A percentile compares a stretch with the other conserved stretches of the same genome.
These are phyloP conservation scores for Apiosordaria backusii DNA, from an alignment of 495 filamentous ascomycete genomes.

Conservation along the genomic window DNA sequence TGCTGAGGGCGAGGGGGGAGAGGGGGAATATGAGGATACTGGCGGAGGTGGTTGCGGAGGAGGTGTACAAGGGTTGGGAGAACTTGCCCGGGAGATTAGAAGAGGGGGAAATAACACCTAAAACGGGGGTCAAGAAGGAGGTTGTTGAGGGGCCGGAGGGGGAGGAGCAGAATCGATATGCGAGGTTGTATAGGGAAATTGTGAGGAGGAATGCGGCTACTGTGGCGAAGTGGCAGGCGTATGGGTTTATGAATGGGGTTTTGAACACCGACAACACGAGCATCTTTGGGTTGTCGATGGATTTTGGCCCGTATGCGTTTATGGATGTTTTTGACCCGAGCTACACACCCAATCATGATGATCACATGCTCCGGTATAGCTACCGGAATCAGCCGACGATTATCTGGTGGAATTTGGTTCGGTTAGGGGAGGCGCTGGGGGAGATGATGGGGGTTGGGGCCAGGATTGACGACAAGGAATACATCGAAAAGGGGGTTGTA, in stretches of 20 bases:
- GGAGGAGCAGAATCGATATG: slow-evolving; percentile 77
- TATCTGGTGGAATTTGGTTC: slow-evolving; percentile 98
- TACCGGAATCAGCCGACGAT: slow-evolving; percentile 94
- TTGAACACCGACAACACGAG: slow-evolving; percentile 95
- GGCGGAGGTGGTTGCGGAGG: slow-evolving; percentile 76
- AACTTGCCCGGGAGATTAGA: slow-evolving; percentile 60
- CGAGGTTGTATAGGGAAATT: slow-evolving; percentile 83
- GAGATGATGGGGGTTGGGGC: slow-evolving; percentile 77
- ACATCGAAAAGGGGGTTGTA: slow-evolving; percentile 64
- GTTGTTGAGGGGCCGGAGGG: slow-evolving; percentile 60
- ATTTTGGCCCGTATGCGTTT: slow-evolving; percentile 95
- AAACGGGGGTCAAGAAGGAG: slow-evolving; percentile 51
- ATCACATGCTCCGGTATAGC: slow-evolving; percentile 77
- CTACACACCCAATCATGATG: slow-evolving; percentile 97
- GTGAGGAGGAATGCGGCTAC: slow-evolving; percentile 80
- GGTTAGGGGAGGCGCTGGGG: slow-evolving; percentile 84
- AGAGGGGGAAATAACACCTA: slow-evolving; percentile 39
- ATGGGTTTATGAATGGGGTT: slow-evolving; percentile 97
- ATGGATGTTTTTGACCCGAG: slow-evolving; percentile 91
- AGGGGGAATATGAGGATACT: slow-evolving; percentile 66
- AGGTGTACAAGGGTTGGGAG: slow-evolving; percentile 83
- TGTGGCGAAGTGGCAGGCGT: slow-evolving; percentile 92
- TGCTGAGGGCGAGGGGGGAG: slow-evolving; percentile 77
- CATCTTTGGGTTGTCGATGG: slow-evolving; percentile 79
- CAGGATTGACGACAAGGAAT: slow-evolving; percentile 62